Conservation (phyloP, 2,329 filamentous ascomycete genomes). For the Cadophora sp. region DNA sequence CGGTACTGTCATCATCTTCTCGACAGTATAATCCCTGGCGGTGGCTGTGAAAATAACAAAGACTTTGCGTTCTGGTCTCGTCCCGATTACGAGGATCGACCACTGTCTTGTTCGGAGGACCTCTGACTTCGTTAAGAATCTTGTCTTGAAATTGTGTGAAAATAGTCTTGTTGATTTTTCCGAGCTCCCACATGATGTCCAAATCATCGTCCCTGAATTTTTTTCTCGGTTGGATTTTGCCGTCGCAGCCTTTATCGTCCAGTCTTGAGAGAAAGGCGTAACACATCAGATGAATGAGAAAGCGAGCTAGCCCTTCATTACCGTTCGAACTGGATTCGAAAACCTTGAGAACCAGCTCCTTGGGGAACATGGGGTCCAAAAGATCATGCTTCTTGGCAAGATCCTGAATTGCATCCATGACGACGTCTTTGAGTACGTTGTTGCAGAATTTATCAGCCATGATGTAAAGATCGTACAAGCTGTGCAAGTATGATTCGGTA, state of each 20-base stretch:
- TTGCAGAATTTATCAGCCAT: conserved; percentile 15
- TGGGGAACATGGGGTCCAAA: background rate
- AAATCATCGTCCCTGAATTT: background rate
- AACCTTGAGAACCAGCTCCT: background rate
- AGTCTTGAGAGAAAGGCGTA: background rate
- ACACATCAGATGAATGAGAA: background rate
- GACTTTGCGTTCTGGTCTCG: background rate
- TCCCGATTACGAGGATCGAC: background rate
- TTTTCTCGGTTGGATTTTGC: background rate
- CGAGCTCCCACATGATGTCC: background rate
- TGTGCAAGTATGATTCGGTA: conserved; percentile 15
- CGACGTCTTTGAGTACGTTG: background rate
- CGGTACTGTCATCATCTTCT: no score
- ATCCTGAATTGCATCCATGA: conserved; percentile 21
- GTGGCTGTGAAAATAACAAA: conserved; percentile 1
- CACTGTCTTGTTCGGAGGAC: background rate
- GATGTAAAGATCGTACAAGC: background rate
- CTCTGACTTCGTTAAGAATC: background rate
- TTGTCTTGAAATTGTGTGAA: background rate
- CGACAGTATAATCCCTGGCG: background rate
- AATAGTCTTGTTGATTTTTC: background rate
- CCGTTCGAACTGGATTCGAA: background rate
- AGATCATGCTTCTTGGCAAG: background rate
- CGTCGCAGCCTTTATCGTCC: background rate
- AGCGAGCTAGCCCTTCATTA: background rate